Conservation (phyloP, 176 grass and related monocot species). For the Calamus simplicifolius region DNA sequence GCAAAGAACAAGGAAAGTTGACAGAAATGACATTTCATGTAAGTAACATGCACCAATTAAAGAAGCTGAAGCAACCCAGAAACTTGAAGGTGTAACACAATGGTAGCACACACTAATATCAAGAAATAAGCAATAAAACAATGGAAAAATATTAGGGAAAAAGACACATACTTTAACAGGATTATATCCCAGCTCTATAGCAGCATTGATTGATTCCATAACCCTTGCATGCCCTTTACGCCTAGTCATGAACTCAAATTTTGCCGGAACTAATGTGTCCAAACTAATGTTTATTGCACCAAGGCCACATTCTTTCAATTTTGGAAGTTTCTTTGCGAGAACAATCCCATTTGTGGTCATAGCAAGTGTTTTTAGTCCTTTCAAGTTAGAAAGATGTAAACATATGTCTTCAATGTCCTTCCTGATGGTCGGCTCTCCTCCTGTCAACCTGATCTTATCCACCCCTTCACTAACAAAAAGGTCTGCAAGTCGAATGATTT, state of each 20-base stretch:
- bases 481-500: slow-evolving; percentile 55
- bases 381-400: slow-evolving; percentile 57
- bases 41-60: too few species aligned
- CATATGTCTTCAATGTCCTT: slow-evolving; percentile 94
- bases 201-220: slow-evolving; percentile 68
- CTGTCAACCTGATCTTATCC: slow-evolving; percentile 86
- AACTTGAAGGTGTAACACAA: too few species aligned
- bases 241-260: slow-evolving; percentile 97
- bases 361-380: slow-evolving; percentile 80
- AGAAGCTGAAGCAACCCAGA: too few species aligned
- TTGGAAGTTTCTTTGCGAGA: slow-evolving; percentile 78
- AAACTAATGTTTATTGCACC: slow-evolving; percentile 91
- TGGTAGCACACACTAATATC: too few species aligned
- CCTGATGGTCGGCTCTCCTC: slow-evolving; percentile 76
- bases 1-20: too few species aligned
- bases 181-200: slow-evolving; percentile 71
- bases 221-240: slow-evolving; percentile 76
- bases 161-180: slow-evolving; percentile 55
- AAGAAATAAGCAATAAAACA: neutral
- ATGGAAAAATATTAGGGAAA: slow-evolving; percentile 1
- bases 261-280: slow-evolving; percentile 85
- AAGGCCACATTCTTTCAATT: slow-evolving; percentile 76
- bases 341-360: slow-evolving; percentile 89
- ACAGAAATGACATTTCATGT: too few species aligned
- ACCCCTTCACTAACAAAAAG: slow-evolving; percentile 75